Base-by-base conservation (phyloP, 2,329 filamentous ascomycete genomes). In the Teratosphaeria zuluensis region DNA sequence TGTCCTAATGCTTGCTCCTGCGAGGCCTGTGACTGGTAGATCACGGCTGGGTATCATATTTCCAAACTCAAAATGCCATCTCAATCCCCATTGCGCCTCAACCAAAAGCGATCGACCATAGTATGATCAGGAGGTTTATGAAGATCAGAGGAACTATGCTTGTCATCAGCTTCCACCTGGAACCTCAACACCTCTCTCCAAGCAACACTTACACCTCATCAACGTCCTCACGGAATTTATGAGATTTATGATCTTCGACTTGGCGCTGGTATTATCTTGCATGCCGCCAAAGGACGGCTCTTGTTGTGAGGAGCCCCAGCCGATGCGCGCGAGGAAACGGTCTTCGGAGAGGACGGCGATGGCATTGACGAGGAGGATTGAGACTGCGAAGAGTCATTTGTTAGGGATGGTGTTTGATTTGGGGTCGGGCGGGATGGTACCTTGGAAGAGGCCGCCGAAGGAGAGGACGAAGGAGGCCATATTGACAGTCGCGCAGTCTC, bases 261-360 rank as follows among this genome's bases (percentile, higher is more conserved):
- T 92, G 68, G 95, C 81, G 74, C 89, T 92, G 64, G 85, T 82
- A 66, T 89, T 88, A 66, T 89, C 83, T 65, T 80, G 78, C 69
- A 69, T 81, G 64, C 85, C 78, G 67, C 91, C 90, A 73, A 96
- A 96, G 48, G 86, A 85, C 0, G 89, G 87, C 66, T 96, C 90
- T 51, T 59, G 38, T 30, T 83, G 80, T 55, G 76, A 76, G 52
- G 78, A 77, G 56, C 81, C 92, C 82, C 92, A 92, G 71, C 92
- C 92, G 70, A 96, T 91, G 75, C 90, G 85, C 59, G 87, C 88
- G 65, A 96, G 88, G 75, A 96, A 96, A 62, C 91, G 88, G 77
- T 96, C 91, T 83, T 96, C 92, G 68, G 90, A 95, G 64, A 97
- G 87, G 71, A 96, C 85, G 63, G 92, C 90, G 72, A 97, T 87